These are phyloP conservation scores for Moricandia arvensis DNA, from an alignment of 345 rosid species.

Conservation along the genomic window DNA sequence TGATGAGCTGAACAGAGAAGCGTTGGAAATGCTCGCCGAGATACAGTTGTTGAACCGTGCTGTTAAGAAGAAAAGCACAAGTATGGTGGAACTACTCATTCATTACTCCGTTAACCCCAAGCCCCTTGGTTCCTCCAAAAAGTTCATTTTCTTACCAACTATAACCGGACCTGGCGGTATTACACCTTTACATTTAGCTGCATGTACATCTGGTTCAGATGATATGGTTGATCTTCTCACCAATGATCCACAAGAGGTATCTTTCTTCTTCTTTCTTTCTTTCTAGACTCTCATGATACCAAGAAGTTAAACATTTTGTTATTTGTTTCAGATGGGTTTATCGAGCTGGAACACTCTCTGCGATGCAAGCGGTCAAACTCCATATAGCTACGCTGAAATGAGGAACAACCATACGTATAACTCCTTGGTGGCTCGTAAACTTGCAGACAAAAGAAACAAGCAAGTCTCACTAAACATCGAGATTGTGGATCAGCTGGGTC, in stretches of 20 bases:
- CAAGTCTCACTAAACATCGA: slow-evolving; percentile 64
- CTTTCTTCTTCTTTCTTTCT: too few species aligned
- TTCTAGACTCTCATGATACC: too few species aligned
- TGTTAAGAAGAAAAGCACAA: too few species aligned
- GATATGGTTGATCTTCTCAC: too few species aligned
- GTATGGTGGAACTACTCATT: too few species aligned
- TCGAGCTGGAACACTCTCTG: slow-evolving; percentile 63
- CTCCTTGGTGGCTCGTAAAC: slow-evolving; percentile 59
- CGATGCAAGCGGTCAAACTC: slow-evolving; percentile 60
- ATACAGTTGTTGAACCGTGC: slow-evolving; percentile 54
- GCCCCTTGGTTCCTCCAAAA: too few species aligned
- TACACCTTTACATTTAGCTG: slow-evolving; percentile 79
- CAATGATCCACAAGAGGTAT: too few species aligned
- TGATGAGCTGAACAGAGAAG: slow-evolving; percentile 46
- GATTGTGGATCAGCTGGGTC: slow-evolving; percentile 30
- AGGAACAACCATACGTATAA: slow-evolving; percentile 65
- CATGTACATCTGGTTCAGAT: slow-evolving; percentile 59
- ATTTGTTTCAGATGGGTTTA: slow-evolving; percentile 56
- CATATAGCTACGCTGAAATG: slow-evolving; percentile 57
- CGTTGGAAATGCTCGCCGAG: slow-evolving; percentile 53
- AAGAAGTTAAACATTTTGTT: background rate
- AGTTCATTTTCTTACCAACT: too few species aligned
- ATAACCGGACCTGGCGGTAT: too few species aligned
- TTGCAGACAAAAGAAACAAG: slow-evolving; percentile 58
- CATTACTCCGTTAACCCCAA: too few species aligned